Conservation (phyloP, 108 stramenopile genomes). For the Schizochytrium sp. region DNA sequence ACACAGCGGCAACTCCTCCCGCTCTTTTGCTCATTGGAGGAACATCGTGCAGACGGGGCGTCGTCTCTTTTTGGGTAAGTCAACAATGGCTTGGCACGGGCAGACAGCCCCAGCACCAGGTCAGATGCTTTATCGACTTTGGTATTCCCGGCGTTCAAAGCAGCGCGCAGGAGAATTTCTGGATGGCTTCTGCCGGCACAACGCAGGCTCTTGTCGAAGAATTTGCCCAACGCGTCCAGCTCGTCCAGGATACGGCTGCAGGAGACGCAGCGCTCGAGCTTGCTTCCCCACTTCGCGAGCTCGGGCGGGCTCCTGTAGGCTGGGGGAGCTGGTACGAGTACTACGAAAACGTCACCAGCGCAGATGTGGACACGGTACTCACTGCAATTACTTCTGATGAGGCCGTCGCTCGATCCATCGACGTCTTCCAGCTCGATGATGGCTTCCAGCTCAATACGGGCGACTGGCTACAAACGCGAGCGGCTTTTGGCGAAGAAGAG, state of each 20-base stretch:
- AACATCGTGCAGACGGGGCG: not conserved
- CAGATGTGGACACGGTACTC: not conserved
- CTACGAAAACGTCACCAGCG: not conserved
- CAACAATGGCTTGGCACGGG: not conserved
- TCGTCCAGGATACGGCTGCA: not conserved
- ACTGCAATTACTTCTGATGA: not conserved
- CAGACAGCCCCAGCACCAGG: too few relatives aligned
- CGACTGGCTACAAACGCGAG: not conserved
- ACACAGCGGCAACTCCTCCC: too few relatives aligned
- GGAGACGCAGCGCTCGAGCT: not conserved
- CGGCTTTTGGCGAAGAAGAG: not conserved
- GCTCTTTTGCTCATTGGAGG: not conserved
- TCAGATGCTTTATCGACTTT: not conserved
- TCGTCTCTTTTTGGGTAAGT: not conserved
- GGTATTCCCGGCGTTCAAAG: not conserved
- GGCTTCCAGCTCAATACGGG: not conserved
- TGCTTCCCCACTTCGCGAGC: not conserved
- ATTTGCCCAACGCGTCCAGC: not conserved
- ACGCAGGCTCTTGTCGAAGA: not conserved
- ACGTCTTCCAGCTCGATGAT: not conserved
- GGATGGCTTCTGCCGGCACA: not conserved
- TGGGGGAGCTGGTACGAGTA: not conserved
- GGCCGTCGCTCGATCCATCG: not conserved
- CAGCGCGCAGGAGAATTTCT: not conserved
- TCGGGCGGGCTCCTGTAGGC: not conserved